Conservation (phyloP, 305 asterid genomes). For the Ajuga reptans region DNA sequence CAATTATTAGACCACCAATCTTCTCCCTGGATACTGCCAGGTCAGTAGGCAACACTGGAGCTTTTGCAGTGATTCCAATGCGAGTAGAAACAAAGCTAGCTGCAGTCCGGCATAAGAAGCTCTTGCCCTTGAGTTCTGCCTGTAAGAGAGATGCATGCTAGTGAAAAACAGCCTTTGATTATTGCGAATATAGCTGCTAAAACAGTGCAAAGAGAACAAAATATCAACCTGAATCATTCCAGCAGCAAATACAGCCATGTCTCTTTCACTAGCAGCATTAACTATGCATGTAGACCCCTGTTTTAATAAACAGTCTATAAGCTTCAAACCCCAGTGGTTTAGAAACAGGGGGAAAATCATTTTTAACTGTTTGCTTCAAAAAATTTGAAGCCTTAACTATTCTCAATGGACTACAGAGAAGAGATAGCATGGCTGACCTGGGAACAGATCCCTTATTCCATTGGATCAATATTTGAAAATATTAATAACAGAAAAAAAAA, state of each 20-base stretch:
- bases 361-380: not conserved
- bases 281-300: conserved; percentile 94
- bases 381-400: not conserved
- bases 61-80: conserved; percentile 69
- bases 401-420: not conserved
- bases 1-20: conserved; percentile 81
- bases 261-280: conserved; percentile 94
- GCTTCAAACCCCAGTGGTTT: conserved; percentile 13
- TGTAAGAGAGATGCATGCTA: conserved; percentile 31
- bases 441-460: not conserved
- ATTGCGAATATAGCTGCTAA: not conserved
- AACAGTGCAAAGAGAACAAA: conserved; percentile 3
- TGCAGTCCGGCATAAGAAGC: conserved; percentile 91
- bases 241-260: conserved; percentile 85
- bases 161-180: conserved; percentile 19
- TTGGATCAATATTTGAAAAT: not conserved
- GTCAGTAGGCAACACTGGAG: conserved; percentile 68
- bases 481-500: not conserved
- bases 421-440: conserved; percentile 1
- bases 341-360: not conserved
- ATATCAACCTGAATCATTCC: conserved; percentile 86
- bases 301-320: conserved; percentile 23
- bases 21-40: conserved; percentile 45
- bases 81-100: conserved; percentile 97
- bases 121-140: conserved; percentile 91